These are phyloP conservation scores for Rhododendron mucronatum DNA, from an alignment of 148 eudicot species.

Conservation along the genomic window DNA sequence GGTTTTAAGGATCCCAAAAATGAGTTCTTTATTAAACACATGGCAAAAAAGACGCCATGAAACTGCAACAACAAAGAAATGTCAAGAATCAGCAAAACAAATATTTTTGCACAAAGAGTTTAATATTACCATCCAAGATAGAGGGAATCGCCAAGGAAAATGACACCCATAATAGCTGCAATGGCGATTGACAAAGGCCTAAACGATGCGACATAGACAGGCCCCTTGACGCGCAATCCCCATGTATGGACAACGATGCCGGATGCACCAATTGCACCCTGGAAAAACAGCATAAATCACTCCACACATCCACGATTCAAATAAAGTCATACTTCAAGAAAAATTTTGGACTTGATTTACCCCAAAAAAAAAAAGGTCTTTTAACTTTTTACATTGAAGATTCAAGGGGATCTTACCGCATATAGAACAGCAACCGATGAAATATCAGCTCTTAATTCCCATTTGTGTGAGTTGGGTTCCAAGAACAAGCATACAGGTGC, in stretches of 20 bases:
- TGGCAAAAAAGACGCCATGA: too few species aligned
- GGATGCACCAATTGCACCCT: neutral
- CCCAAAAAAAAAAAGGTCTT: too few species aligned
- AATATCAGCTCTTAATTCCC: conserved; percentile 47
- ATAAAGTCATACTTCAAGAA: neutral
- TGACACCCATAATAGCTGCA: conserved; percentile 66
- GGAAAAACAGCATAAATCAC: neutral
- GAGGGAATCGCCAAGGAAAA: conserved; percentile 59
- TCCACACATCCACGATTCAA: neutral
- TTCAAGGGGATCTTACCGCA: conserved; percentile 35
- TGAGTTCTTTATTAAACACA: too few species aligned
- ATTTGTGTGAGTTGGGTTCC: conserved; percentile 33
- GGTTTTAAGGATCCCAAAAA: too few species aligned
- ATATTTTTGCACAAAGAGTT: too few species aligned
- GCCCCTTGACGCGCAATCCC: conserved; percentile 57
- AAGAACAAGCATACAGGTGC: conserved; percentile 36
- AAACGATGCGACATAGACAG: conserved; percentile 80
- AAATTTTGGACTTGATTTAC: neutral
- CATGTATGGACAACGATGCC: conserved; percentile 39
- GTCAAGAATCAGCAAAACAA: too few species aligned
- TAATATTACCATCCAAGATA: conserved; percentile 61
- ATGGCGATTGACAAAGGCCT: conserved; percentile 69
- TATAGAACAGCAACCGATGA: conserved; percentile 43
- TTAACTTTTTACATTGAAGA: too few species aligned
- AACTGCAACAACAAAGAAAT: too few species aligned